Conservation (phyloP, 768 basidiomycete genomes). For the Hysterangium stoloniferum region DNA sequence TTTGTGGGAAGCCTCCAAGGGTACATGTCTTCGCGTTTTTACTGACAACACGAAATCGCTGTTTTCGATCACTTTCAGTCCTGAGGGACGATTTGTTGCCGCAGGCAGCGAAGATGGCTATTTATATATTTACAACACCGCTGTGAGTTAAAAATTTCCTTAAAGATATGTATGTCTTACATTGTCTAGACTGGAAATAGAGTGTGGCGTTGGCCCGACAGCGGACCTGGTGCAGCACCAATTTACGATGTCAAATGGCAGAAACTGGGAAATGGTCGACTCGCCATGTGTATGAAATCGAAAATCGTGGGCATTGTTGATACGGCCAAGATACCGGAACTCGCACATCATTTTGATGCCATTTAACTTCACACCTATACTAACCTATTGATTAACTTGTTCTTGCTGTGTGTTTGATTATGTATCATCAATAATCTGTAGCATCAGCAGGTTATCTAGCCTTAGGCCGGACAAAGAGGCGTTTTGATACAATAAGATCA, state of each 20-base stretch:
- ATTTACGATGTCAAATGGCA: slow-evolving; percentile 13
- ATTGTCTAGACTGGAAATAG: slow-evolving; percentile 13
- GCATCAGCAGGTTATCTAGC: no score
- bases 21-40: slow-evolving; percentile 66
- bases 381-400: neutral
- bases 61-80: slow-evolving; percentile 70
- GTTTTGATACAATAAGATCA: no score
- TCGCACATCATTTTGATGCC: neutral
- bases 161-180: neutral
- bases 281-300: slow-evolving; percentile 10
- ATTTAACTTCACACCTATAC: neutral
- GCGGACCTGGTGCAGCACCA: slow-evolving; percentile 5
- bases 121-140: slow-evolving; percentile 61
- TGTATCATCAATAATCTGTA: neutral
- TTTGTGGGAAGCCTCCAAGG: slow-evolving; percentile 76
- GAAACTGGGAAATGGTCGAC: neutral
- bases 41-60: slow-evolving; percentile 63
- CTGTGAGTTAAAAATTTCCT: slow-evolving; percentile 36
- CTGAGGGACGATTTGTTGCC: slow-evolving; percentile 61
- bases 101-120: slow-evolving; percentile 77
- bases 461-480: no score
- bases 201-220: slow-evolving; percentile 12
- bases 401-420: neutral
- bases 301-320: slow-evolving; percentile 9
- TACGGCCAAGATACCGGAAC: slow-evolving; percentile 4